These are phyloP conservation scores for Candida schatavii DNA, from an alignment of 805 yeast genomes.

Conservation along the genomic window DNA sequence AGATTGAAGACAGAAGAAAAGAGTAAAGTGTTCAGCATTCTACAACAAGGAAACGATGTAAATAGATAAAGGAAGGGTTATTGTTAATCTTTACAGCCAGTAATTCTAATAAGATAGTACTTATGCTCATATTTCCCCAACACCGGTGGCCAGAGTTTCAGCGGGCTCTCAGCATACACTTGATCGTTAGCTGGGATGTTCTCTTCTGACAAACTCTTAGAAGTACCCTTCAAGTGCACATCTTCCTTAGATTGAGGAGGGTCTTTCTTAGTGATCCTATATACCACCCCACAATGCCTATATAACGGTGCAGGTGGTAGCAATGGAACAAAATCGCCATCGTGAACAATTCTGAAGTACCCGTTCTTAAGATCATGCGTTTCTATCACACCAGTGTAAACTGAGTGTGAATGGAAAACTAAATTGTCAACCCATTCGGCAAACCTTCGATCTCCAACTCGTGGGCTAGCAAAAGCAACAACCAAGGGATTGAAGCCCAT, in stretches of 20 bases:
- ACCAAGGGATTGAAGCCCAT: constrained; percentile 55
- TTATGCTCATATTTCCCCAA: constrained; percentile 29
- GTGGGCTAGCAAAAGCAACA: constrained; percentile 62
- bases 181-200: neutral
- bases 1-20: constrained; percentile 54
- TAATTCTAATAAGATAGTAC: constrained; percentile 27
- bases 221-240: constrained; percentile 3
- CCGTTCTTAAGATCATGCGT: constrained; percentile 32
- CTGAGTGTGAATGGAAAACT: constrained; percentile 39
- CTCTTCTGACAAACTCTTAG: no score
- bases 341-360: constrained; percentile 54
- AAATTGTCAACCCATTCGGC: constrained; percentile 48
- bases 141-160: constrained; percentile 19
- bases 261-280: constrained; percentile 38
- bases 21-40: constrained; percentile 47
- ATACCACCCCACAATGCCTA: constrained; percentile 51
- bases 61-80: neutral
- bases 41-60: neutral
- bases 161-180: constrained; percentile 7
- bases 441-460: constrained; percentile 54
- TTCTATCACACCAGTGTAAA: constrained; percentile 17
- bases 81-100: constrained; percentile 24
- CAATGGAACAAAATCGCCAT: constrained; percentile 56
- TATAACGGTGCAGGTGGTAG: constrained; percentile 52
- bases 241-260: constrained; percentile 34